phyloP scores from a whole-genome alignment of 805 yeast species.

The Pichia deserticola region DNA sequence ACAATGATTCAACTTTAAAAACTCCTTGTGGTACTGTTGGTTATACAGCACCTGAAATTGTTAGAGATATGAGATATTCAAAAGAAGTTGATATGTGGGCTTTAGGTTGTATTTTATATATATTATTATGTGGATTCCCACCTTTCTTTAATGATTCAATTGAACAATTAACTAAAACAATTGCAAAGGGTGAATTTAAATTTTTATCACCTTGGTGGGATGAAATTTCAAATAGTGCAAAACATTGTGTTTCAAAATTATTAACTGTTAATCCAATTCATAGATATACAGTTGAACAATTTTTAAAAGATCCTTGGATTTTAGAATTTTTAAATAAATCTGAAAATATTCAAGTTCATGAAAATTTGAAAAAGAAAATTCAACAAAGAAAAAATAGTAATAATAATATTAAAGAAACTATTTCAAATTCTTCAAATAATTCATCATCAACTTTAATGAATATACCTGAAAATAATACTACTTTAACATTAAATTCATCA shows the following conservation, averaged over 20 bases:
- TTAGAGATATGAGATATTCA: constrained; percentile 84
- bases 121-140: constrained; percentile 93
- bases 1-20: constrained; percentile 42
- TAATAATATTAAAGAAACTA: no score
- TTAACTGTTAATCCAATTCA: constrained; percentile 64
- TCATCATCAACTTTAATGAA: not conserved
- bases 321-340: constrained; percentile 24
- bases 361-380: constrained; percentile 11
- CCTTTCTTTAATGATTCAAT: constrained; percentile 88
- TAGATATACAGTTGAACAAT: constrained; percentile 65
- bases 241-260: constrained; percentile 57
- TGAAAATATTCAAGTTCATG: constrained; percentile 22
- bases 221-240: constrained; percentile 63
- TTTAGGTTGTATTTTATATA: constrained; percentile 89
- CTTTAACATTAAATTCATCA: not conserved
- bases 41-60: constrained; percentile 97
- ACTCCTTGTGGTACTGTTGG: constrained; percentile 99
- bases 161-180: constrained; percentile 67
- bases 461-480: not conserved
- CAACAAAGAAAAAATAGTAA: constrained; percentile 6
- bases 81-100: constrained; percentile 99
- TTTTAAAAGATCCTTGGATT: constrained; percentile 75
- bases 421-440: not conserved
- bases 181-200: constrained; percentile 71
- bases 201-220: constrained; percentile 88